Conservation (phyloP, 2,329 filamentous ascomycete species). For the Aureobasidium mangrovei region DNA sequence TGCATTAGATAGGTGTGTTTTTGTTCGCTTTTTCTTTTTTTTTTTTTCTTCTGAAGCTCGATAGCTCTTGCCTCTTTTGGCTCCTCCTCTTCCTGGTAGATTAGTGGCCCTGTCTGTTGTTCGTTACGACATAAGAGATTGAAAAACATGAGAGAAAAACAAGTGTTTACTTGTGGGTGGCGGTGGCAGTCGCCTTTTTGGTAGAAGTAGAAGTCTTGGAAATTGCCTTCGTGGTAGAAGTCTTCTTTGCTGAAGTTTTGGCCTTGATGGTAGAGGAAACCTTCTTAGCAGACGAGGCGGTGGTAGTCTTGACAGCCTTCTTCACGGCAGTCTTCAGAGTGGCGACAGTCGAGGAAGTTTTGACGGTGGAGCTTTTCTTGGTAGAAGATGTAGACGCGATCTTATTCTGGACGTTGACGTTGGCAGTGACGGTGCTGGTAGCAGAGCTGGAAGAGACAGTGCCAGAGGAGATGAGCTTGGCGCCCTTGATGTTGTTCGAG, state of each 20-base stretch:
- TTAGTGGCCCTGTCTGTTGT: neutral
- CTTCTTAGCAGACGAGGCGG: neutral
- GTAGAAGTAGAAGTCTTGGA: neutral
- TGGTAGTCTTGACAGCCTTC: neutral
- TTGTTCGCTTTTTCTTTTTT: neutral
- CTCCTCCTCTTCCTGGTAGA: neutral
- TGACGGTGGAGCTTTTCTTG: neutral
- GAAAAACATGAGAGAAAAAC: neutral
- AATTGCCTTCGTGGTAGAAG: too few species aligned
- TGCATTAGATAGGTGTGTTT: constrained; percentile 5
- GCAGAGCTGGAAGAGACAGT: constrained; percentile 11
- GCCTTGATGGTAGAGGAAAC: neutral
- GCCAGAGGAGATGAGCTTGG: constrained; percentile 20
- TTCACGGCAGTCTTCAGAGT: neutral
- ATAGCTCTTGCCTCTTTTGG: neutral
- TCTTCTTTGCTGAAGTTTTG: too few species aligned
- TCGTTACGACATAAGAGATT: neutral
- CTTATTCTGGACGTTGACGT: constrained; percentile 1
- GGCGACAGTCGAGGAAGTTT: constrained; percentile 1
- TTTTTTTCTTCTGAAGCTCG: neutral
- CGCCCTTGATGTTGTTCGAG: constrained; percentile 22
- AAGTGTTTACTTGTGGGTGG: constrained; percentile 2
- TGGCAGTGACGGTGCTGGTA: constrained; percentile 1
- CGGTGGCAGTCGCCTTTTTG: neutral
- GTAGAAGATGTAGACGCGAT: neutral